Evolutionary conservation across 1,284 basidiomycete genomes (phyloP).

Genomic region (Cryptococcus depauperatus): DNA sequence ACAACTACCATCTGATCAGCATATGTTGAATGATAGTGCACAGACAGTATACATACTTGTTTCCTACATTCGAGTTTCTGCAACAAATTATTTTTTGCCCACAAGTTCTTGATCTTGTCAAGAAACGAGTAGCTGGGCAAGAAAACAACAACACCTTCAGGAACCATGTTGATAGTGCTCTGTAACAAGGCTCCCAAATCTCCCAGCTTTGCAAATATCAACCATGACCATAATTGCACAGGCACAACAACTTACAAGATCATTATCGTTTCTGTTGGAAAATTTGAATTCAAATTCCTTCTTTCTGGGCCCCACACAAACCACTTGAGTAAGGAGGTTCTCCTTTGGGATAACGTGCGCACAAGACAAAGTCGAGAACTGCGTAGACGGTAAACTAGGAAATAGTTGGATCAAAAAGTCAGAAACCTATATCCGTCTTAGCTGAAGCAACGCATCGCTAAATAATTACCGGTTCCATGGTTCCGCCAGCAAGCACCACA

Average conservation of each 20-base stretch:
- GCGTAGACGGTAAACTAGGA: conserved; percentile 55
- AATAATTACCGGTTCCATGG: conserved; percentile 78
- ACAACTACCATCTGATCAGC: conserved; percentile 52
- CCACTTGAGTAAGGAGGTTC: conserved; percentile 70
- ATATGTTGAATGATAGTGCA: not conserved
- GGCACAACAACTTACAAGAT: conserved; percentile 54
- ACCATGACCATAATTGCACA: too few relatives aligned
- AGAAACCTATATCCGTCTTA: conserved; percentile 56
- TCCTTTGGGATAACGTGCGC: conserved; percentile 80
- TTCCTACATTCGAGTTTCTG: conserved; percentile 64
- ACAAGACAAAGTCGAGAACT: conserved; percentile 75
- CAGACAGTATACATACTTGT: conserved; percentile 49
- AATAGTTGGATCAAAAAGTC: conserved; percentile 82
- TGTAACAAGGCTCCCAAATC: conserved; percentile 77
- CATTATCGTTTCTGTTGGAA: conserved; percentile 61
- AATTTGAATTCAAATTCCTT: conserved; percentile 75
- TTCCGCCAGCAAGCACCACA: conserved; percentile 86
- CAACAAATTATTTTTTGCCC: conserved; percentile 57
- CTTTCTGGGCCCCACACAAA: conserved; percentile 70
- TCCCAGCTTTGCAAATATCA: conserved; percentile 50
- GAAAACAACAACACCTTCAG: conserved; percentile 86
- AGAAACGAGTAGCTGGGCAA: conserved; percentile 87
- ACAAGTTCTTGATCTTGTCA: conserved; percentile 57
- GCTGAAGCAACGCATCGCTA: not conserved
- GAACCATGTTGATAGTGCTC: conserved; percentile 70